phyloP scores from a whole-genome alignment of 2,329 filamentous ascomycete species.

The Colletotrichum siamense region DNA sequence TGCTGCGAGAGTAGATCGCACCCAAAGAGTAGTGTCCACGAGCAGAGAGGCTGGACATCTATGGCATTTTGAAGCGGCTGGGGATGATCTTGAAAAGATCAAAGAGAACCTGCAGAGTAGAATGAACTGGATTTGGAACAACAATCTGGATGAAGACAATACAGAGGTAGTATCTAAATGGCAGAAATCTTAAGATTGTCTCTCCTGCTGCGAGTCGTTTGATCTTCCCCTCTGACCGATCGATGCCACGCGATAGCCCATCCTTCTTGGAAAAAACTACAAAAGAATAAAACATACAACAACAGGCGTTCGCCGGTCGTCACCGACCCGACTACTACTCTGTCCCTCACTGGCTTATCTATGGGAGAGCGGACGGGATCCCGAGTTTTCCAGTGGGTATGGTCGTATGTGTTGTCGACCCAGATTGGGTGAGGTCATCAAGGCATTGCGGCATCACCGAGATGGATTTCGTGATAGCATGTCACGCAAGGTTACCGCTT shows the following conservation, averaged over 20 bases:
- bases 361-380: neutral
- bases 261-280: neutral
- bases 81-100: neutral
- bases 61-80: neutral
- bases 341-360: neutral
- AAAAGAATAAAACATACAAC: neutral
- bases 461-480: neutral
- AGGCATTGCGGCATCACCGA: neutral
- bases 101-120: neutral
- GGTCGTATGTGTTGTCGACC: fast-evolving
- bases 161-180: neutral
- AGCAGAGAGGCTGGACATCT: neutral
- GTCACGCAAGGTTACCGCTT: neutral
- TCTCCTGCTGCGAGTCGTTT: neutral
- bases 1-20: neutral
- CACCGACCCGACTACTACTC: neutral
- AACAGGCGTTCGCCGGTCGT: neutral
- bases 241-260: neutral
- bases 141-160: neutral
- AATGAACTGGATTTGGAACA: neutral
- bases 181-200: neutral
- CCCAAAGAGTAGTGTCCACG: neutral
- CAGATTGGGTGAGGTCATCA: neutral
- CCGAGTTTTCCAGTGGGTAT: neutral
- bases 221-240: neutral